Percentiles rank a stretch among this genome's conserved stretches.
These are phyloP conservation scores for Calonectria pseudoreteaudii DNA, from an alignment of 2,329 filamentous ascomycete species.

Conservation along the genomic window DNA sequence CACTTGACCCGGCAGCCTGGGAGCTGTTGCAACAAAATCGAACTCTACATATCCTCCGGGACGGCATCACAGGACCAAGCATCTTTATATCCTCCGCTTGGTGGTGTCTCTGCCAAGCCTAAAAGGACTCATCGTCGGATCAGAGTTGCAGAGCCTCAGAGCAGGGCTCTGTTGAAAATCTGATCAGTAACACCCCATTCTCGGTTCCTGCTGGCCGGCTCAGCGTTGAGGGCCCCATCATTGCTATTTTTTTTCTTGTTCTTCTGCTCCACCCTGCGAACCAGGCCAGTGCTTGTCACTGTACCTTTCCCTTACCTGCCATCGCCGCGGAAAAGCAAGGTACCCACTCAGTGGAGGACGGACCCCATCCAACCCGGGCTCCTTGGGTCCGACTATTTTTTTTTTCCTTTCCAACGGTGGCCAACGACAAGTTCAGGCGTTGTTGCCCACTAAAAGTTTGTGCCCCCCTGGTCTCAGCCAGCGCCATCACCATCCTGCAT, in stretches of 20 bases:
- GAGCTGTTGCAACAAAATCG: slow-evolving; percentile 8
- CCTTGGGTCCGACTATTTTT: background rate
- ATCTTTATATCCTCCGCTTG: background rate
- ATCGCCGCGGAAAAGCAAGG: slow-evolving; percentile 6
- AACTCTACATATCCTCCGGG: background rate
- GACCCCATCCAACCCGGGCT: background rate
- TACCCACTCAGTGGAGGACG: slow-evolving; percentile 7
- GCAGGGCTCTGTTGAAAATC: slow-evolving; percentile 24
- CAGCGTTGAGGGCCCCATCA: slow-evolving; percentile 31
- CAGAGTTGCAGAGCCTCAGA: slow-evolving; percentile 40
- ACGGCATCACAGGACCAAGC: background rate
- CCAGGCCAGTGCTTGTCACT: slow-evolving; percentile 11
- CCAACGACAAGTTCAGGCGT: slow-evolving; percentile 20
- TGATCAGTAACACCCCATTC: slow-evolving; percentile 24
- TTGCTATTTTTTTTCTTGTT: slow-evolving; percentile 16
- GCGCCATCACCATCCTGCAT: background rate
- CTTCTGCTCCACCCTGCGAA: slow-evolving; percentile 25
- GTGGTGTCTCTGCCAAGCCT: background rate
- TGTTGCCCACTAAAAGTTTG: slow-evolving; percentile 20
- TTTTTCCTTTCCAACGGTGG: slow-evolving; percentile 19
- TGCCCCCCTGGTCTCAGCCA: slow-evolving; percentile 1
- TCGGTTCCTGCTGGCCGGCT: slow-evolving; percentile 29
- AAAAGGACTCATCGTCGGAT: background rate
- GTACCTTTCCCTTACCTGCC: slow-evolving; percentile 2
- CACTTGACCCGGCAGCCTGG: slow-evolving; percentile 13